Percentiles rank a stretch among this genome's conserved stretches.
These are phyloP conservation scores for Elsinoe fawcettii DNA, from an alignment of 2,329 filamentous ascomycete genomes.

Conservation along the genomic window DNA sequence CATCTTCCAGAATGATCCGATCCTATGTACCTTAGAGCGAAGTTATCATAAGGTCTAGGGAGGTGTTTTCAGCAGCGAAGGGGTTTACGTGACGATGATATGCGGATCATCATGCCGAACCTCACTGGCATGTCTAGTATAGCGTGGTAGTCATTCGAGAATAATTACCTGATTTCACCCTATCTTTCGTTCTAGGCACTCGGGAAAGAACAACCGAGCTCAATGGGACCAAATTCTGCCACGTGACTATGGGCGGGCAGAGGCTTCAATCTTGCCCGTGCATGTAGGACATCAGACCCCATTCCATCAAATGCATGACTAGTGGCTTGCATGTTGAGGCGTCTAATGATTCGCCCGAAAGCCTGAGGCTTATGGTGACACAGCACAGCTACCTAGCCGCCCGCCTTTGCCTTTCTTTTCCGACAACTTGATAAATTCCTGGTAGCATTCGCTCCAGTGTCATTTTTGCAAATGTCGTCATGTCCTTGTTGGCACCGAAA, in stretches of 20 bases:
- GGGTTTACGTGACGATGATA: background rate
- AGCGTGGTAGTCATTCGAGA: slow-evolving; percentile 2
- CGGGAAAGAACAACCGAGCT: no score
- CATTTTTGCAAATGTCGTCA: no score
- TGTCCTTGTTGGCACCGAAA: no score
- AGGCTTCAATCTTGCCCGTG: no score
- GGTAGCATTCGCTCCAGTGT: no score
- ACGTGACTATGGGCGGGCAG: no score
- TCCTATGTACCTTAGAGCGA: background rate
- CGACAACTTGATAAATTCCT: background rate
- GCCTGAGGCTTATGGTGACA: background rate
- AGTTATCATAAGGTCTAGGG: background rate
- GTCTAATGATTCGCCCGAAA: no score
- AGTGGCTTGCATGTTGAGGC: no score
- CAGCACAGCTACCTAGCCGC: background rate
- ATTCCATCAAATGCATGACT: no score
- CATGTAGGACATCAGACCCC: no score
- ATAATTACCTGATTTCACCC: background rate
- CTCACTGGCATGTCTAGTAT: background rate
- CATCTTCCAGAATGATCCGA: background rate
- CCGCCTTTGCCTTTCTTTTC: background rate
- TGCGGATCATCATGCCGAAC: background rate
- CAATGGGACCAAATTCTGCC: no score
- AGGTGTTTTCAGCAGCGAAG: background rate
- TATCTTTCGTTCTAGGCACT: background rate